Evolutionary conservation across 495 filamentous ascomycete species (phyloP).

Genomic region (Tuber borchii): DNA sequence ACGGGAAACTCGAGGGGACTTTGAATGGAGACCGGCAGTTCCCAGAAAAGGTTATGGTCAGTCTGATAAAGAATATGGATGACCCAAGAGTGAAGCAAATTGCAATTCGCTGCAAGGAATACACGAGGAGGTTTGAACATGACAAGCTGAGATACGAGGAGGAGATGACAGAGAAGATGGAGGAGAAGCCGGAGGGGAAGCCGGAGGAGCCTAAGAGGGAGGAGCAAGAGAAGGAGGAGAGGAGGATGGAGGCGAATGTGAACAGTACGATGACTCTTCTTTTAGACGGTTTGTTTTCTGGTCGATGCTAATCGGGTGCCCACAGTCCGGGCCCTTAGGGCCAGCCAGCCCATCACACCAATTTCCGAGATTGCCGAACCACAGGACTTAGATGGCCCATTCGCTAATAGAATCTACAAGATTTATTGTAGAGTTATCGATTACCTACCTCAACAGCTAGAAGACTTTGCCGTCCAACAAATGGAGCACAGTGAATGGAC

Average conservation of each 20-base stretch:
- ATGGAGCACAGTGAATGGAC: constrained; percentile 51
- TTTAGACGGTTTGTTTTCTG: constrained; percentile 4
- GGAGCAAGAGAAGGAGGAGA: constrained; percentile 30
- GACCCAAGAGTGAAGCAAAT: constrained; percentile 57
- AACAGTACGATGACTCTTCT: constrained; percentile 32
- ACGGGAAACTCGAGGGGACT: constrained; percentile 60
- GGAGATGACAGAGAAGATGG: constrained; percentile 43
- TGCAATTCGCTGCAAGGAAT: constrained; percentile 57
- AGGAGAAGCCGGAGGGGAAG: constrained; percentile 29
- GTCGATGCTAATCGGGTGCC: neutral
- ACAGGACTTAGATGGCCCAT: constrained; percentile 8
- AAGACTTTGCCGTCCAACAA: constrained; percentile 59
- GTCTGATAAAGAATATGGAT: constrained; percentile 44
- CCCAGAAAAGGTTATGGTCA: constrained; percentile 52
- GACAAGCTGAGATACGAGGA: constrained; percentile 45
- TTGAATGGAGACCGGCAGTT: constrained; percentile 58
- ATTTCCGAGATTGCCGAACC: constrained; percentile 51
- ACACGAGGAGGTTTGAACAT: constrained; percentile 52
- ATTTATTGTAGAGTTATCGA: constrained; percentile 68
- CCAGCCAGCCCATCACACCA: constrained; percentile 45
- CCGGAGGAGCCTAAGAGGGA: constrained; percentile 40
- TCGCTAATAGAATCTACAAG: constrained; percentile 62
- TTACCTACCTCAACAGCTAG: constrained; percentile 64
- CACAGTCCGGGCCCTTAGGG: constrained; percentile 47
- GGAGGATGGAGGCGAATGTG: constrained; percentile 37